Conservation (phyloP, 371 early-diverging fungal genomes). For the Mycotypha africana region DNA sequence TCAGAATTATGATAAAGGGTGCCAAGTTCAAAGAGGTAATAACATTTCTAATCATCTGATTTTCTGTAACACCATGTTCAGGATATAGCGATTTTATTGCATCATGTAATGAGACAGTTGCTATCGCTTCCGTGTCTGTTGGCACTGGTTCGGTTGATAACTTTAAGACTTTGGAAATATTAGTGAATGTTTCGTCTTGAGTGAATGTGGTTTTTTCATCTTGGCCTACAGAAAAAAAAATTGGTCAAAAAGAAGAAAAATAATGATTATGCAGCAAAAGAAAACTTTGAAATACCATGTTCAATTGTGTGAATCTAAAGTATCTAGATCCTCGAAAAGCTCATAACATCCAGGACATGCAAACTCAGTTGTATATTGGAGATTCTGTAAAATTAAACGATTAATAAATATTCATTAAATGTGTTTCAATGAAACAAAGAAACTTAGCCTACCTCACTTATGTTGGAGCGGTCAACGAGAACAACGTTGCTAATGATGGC, state of each 20-base stretch:
- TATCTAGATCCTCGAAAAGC: neutral
- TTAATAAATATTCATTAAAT: neutral
- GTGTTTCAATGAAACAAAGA: neutral
- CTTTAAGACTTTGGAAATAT: conserved; percentile 1
- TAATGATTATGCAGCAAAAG: neutral
- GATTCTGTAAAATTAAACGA: neutral
- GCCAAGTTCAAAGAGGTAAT: conserved; percentile 1
- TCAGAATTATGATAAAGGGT: conserved; percentile 3
- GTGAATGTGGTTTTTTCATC: neutral
- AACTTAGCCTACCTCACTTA: neutral
- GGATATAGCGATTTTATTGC: conserved; percentile 3
- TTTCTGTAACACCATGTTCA: neutral
- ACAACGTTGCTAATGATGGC: neutral
- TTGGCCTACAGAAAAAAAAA: neutral
- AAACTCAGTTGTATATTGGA: conserved; percentile 2
- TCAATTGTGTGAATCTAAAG: neutral
- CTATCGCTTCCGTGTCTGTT: conserved; percentile 1
- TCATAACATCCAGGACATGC: conserved; percentile 1
- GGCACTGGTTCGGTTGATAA: neutral
- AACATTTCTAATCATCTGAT: neutral
- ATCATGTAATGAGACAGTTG: conserved; percentile 1
- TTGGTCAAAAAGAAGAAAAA: neutral
- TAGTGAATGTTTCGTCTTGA: neutral
- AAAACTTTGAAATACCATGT: neutral
- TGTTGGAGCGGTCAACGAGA: neutral